Evolutionary conservation across 148 eudicot species (phyloP).

Genomic region (Spergularia bocconei): DNA sequence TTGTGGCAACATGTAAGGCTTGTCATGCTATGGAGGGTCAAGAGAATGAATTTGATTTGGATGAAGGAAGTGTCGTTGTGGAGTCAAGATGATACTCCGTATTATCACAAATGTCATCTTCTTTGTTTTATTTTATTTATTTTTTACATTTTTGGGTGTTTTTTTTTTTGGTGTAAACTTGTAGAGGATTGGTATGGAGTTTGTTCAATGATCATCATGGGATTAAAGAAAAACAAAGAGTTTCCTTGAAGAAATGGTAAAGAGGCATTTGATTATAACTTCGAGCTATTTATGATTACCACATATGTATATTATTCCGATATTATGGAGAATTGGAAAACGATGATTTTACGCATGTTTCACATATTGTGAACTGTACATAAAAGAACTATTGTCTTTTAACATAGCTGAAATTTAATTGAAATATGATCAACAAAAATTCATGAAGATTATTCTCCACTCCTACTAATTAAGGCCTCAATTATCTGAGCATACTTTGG

Average conservation of each 20-base stretch:
- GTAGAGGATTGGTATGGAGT: not conserved
- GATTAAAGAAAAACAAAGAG: conserved; percentile 4
- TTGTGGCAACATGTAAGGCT: conserved; percentile 57
- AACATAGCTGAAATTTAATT: too few relatives aligned
- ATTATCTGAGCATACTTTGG: too few relatives aligned
- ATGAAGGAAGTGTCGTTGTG: conserved; percentile 20
- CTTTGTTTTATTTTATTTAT: not conserved
- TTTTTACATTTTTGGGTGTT: conserved; percentile 4
- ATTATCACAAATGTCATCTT: not conserved
- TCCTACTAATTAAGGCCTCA: too few relatives aligned
- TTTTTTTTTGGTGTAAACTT: not conserved
- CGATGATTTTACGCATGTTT: too few relatives aligned
- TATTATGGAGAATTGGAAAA: too few relatives aligned
- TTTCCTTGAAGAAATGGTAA: conserved; percentile 24
- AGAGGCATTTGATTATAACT: not conserved
- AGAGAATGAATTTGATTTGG: conserved; percentile 29
- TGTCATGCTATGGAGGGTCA: conserved; percentile 64
- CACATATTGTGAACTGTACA: too few relatives aligned
- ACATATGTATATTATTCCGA: not conserved
- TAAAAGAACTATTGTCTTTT: too few relatives aligned
- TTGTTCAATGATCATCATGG: conserved; percentile 5
- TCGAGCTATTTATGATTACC: conserved; percentile 13
- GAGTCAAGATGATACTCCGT: not conserved
- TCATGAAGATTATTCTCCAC: too few relatives aligned
- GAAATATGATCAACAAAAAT: too few relatives aligned